Evolutionary conservation across 257 asterid genomes (phyloP), one percentile per base, ranked within the genome.

Genomic region (Coffea canephora): DNA sequence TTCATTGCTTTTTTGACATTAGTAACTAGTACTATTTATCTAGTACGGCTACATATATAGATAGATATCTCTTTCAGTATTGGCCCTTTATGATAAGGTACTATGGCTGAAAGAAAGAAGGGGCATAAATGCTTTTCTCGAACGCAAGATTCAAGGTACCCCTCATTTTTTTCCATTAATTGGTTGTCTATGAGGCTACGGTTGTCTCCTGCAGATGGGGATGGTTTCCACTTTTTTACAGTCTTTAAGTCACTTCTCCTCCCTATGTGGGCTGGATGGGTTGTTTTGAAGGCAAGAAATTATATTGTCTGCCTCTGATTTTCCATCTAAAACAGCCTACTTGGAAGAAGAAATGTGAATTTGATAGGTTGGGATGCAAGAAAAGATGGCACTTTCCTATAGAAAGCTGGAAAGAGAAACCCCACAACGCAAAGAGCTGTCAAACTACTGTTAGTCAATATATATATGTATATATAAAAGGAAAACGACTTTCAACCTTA

Each of bases 161-260:
- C 52, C 27, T 12, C 83, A 74, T 80, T 80, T 82, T 66, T 79
- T 39, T 39, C 43, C 43, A 55, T 84, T 72, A 72, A 82, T 86
- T 81, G 88, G 89, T 81, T 82, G 84, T 80, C 85, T 49, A 84
- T 80, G 84, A 23, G 69, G 45, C 59, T 41, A 43, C 21, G 25
- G 62, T 76, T 87, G 87, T 88, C 90, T 62, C 85, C 88, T 72
- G 55, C 73, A n/a, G 87, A 83, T 72, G 61, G 78, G 81, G 88
- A 85, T 86, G 14, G 80, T 83, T 92, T 92, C 83, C 84, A 85
- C 90, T 87, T 87, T 49, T 87, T 82, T 41, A 76, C 82, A 25
- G 76, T 78, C 86, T 77, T 82, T 69, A 80, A 84, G 89, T 90
- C 88, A 83, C 62, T 83, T 83, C 82, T 75, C 75, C 76, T 50